Conservation (phyloP, 495 filamentous ascomycete genomes). For the Pyrenopolyporus hunteri region DNA sequence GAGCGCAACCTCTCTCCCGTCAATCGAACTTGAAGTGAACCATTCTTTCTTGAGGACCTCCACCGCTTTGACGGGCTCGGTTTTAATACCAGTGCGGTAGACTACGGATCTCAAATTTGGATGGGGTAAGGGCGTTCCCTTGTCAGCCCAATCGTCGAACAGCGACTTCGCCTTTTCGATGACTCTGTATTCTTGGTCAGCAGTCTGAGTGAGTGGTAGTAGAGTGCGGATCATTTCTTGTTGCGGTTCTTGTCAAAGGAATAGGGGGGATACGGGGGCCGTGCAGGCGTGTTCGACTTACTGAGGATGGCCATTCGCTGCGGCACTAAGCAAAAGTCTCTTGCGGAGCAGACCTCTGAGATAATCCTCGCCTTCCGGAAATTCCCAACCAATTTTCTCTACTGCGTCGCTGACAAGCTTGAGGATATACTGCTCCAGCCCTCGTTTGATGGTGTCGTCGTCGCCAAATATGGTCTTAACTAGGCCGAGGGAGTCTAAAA, state of each 20-base stretch:
- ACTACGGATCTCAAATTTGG: slow-evolving; percentile 79
- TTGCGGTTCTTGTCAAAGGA: no score
- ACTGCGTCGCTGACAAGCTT: slow-evolving; percentile 72
- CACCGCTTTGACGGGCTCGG: slow-evolving; percentile 69
- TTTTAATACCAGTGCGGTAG: slow-evolving; percentile 78
- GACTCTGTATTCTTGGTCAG: slow-evolving; percentile 53
- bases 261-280: no score
- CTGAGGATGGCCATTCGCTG: slow-evolving; percentile 73
- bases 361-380: slow-evolving; percentile 75
- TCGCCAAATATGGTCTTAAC: slow-evolving; percentile 60
- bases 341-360: slow-evolving; percentile 80
- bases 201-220: background rate
- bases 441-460: slow-evolving; percentile 60
- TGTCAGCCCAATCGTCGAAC: slow-evolving; percentile 75
- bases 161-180: slow-evolving; percentile 72
- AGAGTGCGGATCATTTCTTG: no score
- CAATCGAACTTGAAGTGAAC: slow-evolving; percentile 77
- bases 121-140: slow-evolving; percentile 68
- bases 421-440: slow-evolving; percentile 75
- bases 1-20: slow-evolving; percentile 87
- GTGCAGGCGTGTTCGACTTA: no score
- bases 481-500: slow-evolving; percentile 68
- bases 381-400: slow-evolving; percentile 86
- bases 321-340: slow-evolving; percentile 75
- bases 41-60: slow-evolving; percentile 79